Evolutionary conservation across 176 grass and related monocot species (phyloP).

Genomic region (Hsuehochloa calcarea): DNA sequence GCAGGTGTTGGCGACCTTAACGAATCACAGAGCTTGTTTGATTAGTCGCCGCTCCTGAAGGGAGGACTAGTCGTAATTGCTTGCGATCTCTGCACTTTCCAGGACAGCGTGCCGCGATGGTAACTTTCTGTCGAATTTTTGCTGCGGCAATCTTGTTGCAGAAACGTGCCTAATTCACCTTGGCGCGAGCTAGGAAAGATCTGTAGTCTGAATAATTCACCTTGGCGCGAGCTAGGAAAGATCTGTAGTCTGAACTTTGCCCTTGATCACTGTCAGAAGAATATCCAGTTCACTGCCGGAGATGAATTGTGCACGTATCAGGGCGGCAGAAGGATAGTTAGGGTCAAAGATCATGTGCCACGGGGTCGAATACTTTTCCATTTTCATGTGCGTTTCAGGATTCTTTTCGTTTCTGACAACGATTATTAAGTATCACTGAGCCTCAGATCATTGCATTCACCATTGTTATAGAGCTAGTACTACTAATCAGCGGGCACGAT

Average conservation of each 20-base stretch:
- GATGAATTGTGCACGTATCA: not conserved
- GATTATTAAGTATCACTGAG: not conserved
- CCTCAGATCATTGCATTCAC: not conserved
- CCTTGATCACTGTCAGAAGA: not conserved
- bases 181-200: not conserved
- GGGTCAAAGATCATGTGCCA: not conserved
- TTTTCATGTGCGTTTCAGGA: not conserved
- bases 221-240: not conserved
- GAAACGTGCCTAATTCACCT: conserved; percentile 1
- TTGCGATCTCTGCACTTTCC: not conserved
- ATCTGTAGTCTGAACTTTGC: not conserved
- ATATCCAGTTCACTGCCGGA: not conserved
- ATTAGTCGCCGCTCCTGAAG: not conserved
- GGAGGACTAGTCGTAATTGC: not conserved
- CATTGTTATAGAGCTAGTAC: not conserved
- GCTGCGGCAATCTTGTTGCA: not conserved
- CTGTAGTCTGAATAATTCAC: too few species aligned
- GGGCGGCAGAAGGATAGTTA: not conserved
- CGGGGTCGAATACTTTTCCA: not conserved
- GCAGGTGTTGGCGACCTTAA: not conserved
- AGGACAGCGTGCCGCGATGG: not conserved
- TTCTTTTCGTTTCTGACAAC: not conserved
- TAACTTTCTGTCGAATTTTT: not conserved
- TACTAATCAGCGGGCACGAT: not conserved
- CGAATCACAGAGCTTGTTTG: not conserved